Conservation (phyloP, 441 rosid species). For the Mallotus repandus region DNA sequence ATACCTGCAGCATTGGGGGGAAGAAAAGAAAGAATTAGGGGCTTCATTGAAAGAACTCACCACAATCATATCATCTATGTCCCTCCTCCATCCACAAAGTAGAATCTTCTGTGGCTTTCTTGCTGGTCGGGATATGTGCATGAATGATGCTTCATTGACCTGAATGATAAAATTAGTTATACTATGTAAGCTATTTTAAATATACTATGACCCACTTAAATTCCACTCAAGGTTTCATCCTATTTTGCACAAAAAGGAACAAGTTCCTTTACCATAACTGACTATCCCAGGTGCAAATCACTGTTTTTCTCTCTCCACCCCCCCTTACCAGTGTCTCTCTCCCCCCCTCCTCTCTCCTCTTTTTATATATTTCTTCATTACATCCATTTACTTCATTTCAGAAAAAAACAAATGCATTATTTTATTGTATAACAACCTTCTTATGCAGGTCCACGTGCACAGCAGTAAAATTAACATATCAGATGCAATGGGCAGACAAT, state of each 20-base stretch:
- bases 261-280: conserved; percentile 17
- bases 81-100: conserved; percentile 91
- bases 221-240: conserved; percentile 35
- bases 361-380: neutral
- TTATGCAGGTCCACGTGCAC: neutral
- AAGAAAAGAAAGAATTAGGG: conserved; percentile 59
- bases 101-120: conserved; percentile 87
- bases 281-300: conserved; percentile 3
- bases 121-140: conserved; percentile 51
- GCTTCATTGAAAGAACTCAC: conserved; percentile 61
- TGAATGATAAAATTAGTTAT: conserved; percentile 64
- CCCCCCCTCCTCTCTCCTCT: too few species aligned
- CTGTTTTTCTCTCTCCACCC: conserved; percentile 1
- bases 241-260: conserved; percentile 24
- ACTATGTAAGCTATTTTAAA: conserved; percentile 34
- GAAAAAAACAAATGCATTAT: neutral
- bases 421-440: too few species aligned
- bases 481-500: neutral
- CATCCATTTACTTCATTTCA: neutral
- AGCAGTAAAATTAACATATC: too few species aligned
- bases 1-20: conserved; percentile 64
- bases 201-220: conserved; percentile 28
- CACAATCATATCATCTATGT: conserved; percentile 88
- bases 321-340: neutral
- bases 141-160: conserved; percentile 65